A percentile compares a stretch with the other conserved stretches of the same genome.
Conservation (phyloP, 1,284 basidiomycete species). For the Tylopilus sp. region DNA sequence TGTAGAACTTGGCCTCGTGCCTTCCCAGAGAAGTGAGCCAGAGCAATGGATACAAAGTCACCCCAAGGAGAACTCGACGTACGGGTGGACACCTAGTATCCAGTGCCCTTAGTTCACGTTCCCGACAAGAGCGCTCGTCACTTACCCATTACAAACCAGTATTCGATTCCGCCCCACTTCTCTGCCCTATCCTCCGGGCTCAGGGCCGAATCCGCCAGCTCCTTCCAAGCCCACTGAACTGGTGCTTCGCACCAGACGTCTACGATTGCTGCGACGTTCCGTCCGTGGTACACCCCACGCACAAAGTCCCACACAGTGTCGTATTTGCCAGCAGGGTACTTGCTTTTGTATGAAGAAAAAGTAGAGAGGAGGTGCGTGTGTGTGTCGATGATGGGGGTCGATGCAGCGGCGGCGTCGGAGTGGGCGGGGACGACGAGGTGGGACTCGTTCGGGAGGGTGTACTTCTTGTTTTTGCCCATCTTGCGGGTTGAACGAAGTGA, state of each 20-base stretch:
- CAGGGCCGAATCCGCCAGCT: constrained; percentile 78
- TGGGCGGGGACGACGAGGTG: constrained; percentile 43
- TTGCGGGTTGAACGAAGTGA: not conserved
- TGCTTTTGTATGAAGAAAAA: constrained; percentile 66
- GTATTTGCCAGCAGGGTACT: constrained; percentile 67
- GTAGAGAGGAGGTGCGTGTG: constrained; percentile 84
- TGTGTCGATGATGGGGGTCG: constrained; percentile 74
- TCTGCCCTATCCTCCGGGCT: constrained; percentile 56
- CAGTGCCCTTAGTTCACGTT: not conserved
- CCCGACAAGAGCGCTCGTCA: not conserved
- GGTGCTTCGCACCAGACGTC: constrained; percentile 90
- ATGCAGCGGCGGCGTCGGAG: constrained; percentile 28
- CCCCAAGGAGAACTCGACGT: constrained; percentile 38
- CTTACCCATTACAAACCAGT: constrained; percentile 83
- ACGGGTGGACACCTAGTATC: constrained; percentile 79
- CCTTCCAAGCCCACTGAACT: constrained; percentile 68
- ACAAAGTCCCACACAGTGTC: constrained; percentile 73
- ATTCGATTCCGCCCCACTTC: constrained; percentile 73
- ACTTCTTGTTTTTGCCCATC: constrained; percentile 52
- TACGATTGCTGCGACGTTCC: constrained; percentile 72
- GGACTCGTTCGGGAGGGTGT: constrained; percentile 39
- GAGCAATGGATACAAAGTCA: not conserved
- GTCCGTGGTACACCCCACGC: constrained; percentile 65
- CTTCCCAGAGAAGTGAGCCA: constrained; percentile 46
- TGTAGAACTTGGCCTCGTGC: constrained; percentile 78